Conservation (phyloP, 495 filamentous ascomycete species). For the Parathielavia appendiculata region DNA sequence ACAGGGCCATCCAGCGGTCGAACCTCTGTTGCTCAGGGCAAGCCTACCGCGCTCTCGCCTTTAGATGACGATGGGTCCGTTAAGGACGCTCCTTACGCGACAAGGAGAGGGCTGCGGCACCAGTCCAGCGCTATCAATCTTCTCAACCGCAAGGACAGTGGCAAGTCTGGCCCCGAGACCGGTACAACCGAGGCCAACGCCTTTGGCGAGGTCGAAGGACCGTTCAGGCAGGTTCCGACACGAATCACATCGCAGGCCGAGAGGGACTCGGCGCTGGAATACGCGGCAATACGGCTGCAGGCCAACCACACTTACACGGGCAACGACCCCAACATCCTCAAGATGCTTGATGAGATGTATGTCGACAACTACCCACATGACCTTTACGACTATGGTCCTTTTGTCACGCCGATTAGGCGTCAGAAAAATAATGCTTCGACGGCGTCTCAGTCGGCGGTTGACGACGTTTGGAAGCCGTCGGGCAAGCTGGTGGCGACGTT, state of each 20-base stretch:
- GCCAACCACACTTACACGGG: conserved; percentile 73
- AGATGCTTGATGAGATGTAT: conserved; percentile 81
- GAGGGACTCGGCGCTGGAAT: conserved; percentile 30
- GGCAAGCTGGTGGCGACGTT: conserved; percentile 82
- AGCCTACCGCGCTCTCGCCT: conserved; percentile 17
- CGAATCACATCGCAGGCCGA: conserved; percentile 27
- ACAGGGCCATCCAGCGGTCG: conserved; percentile 27
- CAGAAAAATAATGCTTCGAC: conserved; percentile 53
- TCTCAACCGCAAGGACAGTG: conserved; percentile 68
- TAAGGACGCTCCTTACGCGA: conserved; percentile 39
- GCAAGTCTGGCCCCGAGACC: conserved; percentile 79
- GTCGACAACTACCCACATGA: conserved; percentile 87
- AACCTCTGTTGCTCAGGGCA: conserved; percentile 29
- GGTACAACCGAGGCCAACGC: conserved; percentile 72
- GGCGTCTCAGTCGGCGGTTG: conserved; percentile 37
- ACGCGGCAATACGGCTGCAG: conserved; percentile 31
- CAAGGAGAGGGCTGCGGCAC: conserved; percentile 46
- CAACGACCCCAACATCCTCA: conserved; percentile 80
- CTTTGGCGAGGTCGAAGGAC: conserved; percentile 79
- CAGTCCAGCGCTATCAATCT: conserved; percentile 79
- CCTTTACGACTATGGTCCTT: conserved; percentile 70
- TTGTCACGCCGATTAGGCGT: conserved; percentile 65
- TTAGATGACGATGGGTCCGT: conserved; percentile 33
- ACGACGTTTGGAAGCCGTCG: conserved; percentile 72
- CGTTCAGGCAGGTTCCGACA: conserved; percentile 44